phyloP scores from a whole-genome alignment of 2,329 filamentous ascomycete species.

The Colletotrichum liriopes region DNA sequence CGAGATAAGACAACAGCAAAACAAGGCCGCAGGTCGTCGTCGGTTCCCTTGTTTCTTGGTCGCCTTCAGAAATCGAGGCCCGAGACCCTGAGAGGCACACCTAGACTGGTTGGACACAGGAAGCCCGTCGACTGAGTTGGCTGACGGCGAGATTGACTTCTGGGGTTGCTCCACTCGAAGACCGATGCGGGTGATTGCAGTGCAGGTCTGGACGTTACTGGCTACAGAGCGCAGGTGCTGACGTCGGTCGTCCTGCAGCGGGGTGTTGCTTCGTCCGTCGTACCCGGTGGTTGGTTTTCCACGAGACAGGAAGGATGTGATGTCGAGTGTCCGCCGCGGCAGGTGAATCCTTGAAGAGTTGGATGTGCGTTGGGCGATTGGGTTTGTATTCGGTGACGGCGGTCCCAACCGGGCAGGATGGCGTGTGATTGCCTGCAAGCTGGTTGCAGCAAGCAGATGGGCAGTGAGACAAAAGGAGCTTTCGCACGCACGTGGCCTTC shows the following conservation, averaged over 20 bases:
- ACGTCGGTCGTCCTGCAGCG: too few species aligned
- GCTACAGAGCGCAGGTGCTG: too few species aligned
- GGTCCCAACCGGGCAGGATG: slow-evolving; percentile 12
- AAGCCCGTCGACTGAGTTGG: not conserved
- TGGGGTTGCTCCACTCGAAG: too few species aligned
- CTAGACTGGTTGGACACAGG: too few species aligned
- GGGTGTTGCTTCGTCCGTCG: not conserved
- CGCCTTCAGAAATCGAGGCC: too few species aligned
- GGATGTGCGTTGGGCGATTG: not conserved
- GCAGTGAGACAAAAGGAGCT: not conserved
- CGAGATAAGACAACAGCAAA: not conserved
- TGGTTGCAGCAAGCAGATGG: slow-evolving; percentile 7
- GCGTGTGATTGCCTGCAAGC: slow-evolving; percentile 14
- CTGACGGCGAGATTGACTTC: too few species aligned
- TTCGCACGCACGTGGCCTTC: slow-evolving; percentile 20
- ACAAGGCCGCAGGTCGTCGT: not conserved
- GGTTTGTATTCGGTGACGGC: not conserved
- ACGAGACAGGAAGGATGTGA: slow-evolving; percentile 10
- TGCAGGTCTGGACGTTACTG: too few species aligned
- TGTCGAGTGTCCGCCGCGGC: slow-evolving; percentile 12
- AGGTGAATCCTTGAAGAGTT: slow-evolving; percentile 5
- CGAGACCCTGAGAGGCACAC: too few species aligned
- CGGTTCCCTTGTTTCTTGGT: too few species aligned
- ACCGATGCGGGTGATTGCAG: too few species aligned
- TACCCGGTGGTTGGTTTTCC: not conserved